phyloP scores from a whole-genome alignment of 768 basidiomycete species.

The Ramaria rubella region DNA sequence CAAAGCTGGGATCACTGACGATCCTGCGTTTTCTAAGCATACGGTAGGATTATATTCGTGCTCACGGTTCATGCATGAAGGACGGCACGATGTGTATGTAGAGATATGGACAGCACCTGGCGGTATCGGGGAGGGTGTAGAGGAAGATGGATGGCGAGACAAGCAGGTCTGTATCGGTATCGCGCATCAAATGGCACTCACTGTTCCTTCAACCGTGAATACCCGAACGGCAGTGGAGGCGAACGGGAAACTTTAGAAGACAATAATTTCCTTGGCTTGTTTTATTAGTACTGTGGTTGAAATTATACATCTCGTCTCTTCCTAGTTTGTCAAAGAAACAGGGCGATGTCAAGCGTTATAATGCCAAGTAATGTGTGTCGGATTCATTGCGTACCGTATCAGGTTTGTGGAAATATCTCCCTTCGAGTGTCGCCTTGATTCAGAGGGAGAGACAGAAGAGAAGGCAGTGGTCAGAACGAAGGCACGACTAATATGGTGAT shows the following conservation, averaged over 20 bases:
- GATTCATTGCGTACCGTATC: too few relatives aligned
- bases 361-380: too few relatives aligned
- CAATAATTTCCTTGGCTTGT: too few relatives aligned
- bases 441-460: too few relatives aligned
- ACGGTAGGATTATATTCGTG: slow-evolving; percentile 53
- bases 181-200: slow-evolving; percentile 55
- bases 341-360: too few relatives aligned
- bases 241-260: not conserved
- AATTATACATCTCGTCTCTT: too few relatives aligned
- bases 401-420: too few relatives aligned
- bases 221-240: not conserved
- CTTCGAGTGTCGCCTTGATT: too few relatives aligned
- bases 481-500: too few relatives aligned
- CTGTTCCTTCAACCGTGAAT: slow-evolving; percentile 19
- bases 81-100: slow-evolving; percentile 50
- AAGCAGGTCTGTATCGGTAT: slow-evolving; percentile 57
- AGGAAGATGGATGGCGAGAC: slow-evolving; percentile 48
- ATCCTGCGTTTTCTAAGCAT: slow-evolving; percentile 38
- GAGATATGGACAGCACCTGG: slow-evolving; percentile 65
- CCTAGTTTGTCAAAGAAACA: too few relatives aligned
- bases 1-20: slow-evolving; percentile 49
- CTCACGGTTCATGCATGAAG: slow-evolving; percentile 45
- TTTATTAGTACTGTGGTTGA: too few relatives aligned
- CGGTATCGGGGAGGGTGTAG: slow-evolving; percentile 41
- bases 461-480: too few relatives aligned